Evolutionary conservation across 768 basidiomycete species (phyloP), one percentile per base, ranked within the genome.

Genomic region (Royoungia palumana): DNA sequence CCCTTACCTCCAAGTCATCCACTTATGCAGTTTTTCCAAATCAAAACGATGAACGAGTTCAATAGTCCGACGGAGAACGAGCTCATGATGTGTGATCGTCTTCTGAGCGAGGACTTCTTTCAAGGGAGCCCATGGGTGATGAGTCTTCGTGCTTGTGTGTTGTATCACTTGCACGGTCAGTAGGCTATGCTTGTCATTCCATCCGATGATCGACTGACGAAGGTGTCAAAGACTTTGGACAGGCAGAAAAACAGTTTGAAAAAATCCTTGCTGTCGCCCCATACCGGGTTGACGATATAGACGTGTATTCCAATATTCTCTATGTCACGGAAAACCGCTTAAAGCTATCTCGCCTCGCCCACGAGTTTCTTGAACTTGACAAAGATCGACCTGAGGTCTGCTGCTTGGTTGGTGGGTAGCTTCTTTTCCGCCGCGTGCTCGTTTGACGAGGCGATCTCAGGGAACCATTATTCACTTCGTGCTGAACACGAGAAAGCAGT

Each of bases 371-470:
- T 39, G 78, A 83, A 22, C 72, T 95, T 27, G 94, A 98, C 59
- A 87, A 91, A 68, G 89, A 95, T 70, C 78, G 95, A 24, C 95
- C 96, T 22, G 96, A 99, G 73, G 86, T 95, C 4, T 97, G 95
- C 65, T 95, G 92, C 65, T 75, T 98, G 46, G 87, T 98, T 48
- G 96, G 95, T 94, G 59, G 52, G 87, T 53, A 13, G 8, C 24
- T 10, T 43, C 17, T 47, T 46, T 17, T 14, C 24, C 17, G 7
- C 3, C 16, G 9, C 19, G 35, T 39, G 17, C 37, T n/a, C 11
- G 12, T 20, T 28, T 39, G 47, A 53, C 9, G 12, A 38, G 27
- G 41, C 4, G 14, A 14, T 27, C 24, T 9, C 56, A 99, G 95
- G 96, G n/a, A 98, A 98, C 61, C 93, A 97, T 62, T 95, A 94